Conservation (phyloP, 192 early-diverging fungal genomes). For the Podila clonocystis region DNA sequence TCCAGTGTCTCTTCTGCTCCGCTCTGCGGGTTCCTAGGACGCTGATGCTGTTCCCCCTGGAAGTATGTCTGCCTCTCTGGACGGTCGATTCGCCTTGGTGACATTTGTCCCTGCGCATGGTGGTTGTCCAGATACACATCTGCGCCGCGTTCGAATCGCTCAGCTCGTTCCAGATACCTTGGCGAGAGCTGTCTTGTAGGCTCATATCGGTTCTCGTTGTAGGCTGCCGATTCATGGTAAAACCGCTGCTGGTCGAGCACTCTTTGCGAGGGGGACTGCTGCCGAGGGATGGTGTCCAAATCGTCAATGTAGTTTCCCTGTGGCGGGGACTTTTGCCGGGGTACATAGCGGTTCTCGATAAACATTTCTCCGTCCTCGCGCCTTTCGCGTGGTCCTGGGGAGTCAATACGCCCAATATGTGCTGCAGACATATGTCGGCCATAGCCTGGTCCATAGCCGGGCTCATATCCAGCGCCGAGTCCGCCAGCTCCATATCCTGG, state of each 20-base stretch:
- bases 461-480: background rate
- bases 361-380: background rate
- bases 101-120: background rate
- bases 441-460: conserved; percentile 15
- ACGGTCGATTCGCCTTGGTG: background rate
- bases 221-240: background rate
- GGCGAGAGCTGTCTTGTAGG: background rate
- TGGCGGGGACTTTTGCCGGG: background rate
- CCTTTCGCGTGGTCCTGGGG: background rate
- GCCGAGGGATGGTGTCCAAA: background rate
- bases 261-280: background rate
- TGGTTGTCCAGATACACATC: background rate
- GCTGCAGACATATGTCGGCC: conserved; percentile 16
- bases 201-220: background rate
- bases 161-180: background rate
- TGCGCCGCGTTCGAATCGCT: background rate
- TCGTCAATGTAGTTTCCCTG: background rate
- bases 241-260: background rate
- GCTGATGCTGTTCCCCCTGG: background rate
- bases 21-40: background rate
- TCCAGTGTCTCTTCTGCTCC: background rate
- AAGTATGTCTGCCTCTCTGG: background rate
- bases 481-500: background rate
- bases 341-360: background rate
- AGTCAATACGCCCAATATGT: conserved; percentile 1